Evolutionary conservation across 495 filamentous ascomycete species (phyloP).

Genomic region (Cercophora samala): DNA sequence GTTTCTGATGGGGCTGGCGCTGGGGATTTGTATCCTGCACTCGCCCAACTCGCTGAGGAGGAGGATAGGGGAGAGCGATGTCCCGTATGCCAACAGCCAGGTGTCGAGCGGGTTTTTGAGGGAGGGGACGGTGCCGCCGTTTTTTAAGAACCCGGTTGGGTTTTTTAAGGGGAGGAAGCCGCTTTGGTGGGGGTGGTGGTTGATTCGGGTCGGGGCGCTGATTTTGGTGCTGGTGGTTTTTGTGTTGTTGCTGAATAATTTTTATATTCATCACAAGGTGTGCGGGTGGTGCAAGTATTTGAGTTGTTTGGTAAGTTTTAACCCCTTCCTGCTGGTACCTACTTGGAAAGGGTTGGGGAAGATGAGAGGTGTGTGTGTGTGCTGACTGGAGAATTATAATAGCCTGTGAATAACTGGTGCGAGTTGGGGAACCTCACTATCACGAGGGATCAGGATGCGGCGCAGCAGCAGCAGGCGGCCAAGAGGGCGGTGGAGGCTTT

Average conservation of each 20-base stretch:
- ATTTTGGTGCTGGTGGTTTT: conserved; percentile 75
- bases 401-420: conserved; percentile 80
- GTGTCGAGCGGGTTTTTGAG: conserved; percentile 37
- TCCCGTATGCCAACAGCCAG: conserved; percentile 41
- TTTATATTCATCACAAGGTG: conserved; percentile 71
- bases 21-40: conserved; percentile 81
- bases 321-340: neutral
- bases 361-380: no score
- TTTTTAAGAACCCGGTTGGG: conserved; percentile 64
- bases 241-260: conserved; percentile 81
- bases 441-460: neutral
- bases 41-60: conserved; percentile 78
- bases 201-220: conserved; percentile 76
- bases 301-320: conserved; percentile 77
- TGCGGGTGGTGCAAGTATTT: conserved; percentile 93
- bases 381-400: neutral
- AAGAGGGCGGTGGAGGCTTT: neutral
- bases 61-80: conserved; percentile 64
- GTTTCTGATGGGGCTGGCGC: conserved; percentile 84
- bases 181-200: conserved; percentile 97
- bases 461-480: neutral
- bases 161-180: conserved; percentile 93
- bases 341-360: no score
- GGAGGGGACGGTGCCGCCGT: conserved; percentile 49
- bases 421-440: conserved; percentile 56